A percentile compares a stretch with the other conserved stretches of the same genome.
Conservation (phyloP, 495 filamentous ascomycete species). For the Rhypophila decipiens region DNA sequence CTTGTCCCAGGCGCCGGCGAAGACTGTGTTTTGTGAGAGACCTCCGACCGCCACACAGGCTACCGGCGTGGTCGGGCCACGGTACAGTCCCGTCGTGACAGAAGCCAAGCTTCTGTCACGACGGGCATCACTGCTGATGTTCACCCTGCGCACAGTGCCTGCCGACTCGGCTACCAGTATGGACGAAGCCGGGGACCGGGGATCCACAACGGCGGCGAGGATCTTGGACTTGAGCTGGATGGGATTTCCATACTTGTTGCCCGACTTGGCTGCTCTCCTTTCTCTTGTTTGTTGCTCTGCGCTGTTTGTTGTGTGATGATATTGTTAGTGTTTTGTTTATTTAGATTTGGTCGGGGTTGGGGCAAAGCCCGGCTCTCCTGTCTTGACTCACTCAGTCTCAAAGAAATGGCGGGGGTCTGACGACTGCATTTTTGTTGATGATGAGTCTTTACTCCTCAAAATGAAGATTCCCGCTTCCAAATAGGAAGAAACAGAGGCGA, state of each 20-base stretch:
- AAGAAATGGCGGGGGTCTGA: conserved; percentile 62
- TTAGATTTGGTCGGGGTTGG: background rate
- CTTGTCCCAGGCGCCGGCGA: conserved; percentile 93
- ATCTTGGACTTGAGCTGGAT: conserved; percentile 80
- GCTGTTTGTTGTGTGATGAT: conserved; percentile 30
- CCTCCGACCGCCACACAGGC: conserved; percentile 69
- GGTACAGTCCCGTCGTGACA: conserved; percentile 46
- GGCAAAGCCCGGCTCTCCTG: too few species aligned
- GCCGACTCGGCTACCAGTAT: conserved; percentile 80
- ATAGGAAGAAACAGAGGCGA: too few species aligned
- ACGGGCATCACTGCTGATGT: conserved; percentile 62
- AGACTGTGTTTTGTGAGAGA: conserved; percentile 49
- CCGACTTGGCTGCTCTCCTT: conserved; percentile 71
- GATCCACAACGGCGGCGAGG: conserved; percentile 66
- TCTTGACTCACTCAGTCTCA: conserved; percentile 76
- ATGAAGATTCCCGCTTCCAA: too few species aligned
- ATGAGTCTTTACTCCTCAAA: too few species aligned
- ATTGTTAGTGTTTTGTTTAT: background rate
- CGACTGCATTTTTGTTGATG: conserved; percentile 27
- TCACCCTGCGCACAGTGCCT: conserved; percentile 65
- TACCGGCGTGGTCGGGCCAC: conserved; percentile 71
- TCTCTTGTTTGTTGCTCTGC: conserved; percentile 63
- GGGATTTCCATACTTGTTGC: conserved; percentile 76
- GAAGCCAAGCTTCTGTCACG: background rate
- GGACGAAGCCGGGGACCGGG: conserved; percentile 45